Conservation (phyloP, 2,329 filamentous ascomycete genomes). For the Colletotrichum sp. region DNA sequence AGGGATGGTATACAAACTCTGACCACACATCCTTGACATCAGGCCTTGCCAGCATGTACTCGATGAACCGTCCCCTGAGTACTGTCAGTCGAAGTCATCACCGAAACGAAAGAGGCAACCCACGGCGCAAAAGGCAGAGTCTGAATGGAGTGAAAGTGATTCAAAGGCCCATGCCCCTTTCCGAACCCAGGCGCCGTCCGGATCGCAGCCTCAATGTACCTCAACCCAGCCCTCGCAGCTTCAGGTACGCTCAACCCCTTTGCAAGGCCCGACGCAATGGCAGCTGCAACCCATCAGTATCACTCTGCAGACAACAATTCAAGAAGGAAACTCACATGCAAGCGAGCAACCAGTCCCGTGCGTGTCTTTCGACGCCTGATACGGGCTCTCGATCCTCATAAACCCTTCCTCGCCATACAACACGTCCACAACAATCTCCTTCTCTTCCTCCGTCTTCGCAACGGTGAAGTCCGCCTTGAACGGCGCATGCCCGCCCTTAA, state of each 20-base stretch:
- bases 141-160: constrained; percentile 78
- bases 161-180: constrained; percentile 73
- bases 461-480: constrained; percentile 67
- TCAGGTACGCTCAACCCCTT: constrained; percentile 59
- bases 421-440: constrained; percentile 75
- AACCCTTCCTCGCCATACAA: constrained; percentile 65
- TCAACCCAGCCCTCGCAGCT: constrained; percentile 71
- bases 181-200: constrained; percentile 67
- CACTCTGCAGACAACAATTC: no score
- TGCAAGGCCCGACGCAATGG: constrained; percentile 76
- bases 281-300: constrained; percentile 52
- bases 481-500: constrained; percentile 92
- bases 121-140: constrained; percentile 68
- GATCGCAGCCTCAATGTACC: constrained; percentile 76
- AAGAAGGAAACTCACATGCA: constrained; percentile 66
- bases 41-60: constrained; percentile 78
- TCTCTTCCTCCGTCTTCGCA: constrained; percentile 63
- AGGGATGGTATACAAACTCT: constrained; percentile 79
- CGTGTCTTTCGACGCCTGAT: constrained; percentile 77
- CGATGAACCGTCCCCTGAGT: constrained; percentile 71
- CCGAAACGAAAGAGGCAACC: not conserved
- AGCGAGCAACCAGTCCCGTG: constrained; percentile 96
- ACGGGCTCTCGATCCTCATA: constrained; percentile 71
- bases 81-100: not conserved
- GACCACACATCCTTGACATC: constrained; percentile 80